Evolutionary conservation across 1,284 basidiomycete species (phyloP).

Genomic region (Phenoliferia sp.): DNA sequence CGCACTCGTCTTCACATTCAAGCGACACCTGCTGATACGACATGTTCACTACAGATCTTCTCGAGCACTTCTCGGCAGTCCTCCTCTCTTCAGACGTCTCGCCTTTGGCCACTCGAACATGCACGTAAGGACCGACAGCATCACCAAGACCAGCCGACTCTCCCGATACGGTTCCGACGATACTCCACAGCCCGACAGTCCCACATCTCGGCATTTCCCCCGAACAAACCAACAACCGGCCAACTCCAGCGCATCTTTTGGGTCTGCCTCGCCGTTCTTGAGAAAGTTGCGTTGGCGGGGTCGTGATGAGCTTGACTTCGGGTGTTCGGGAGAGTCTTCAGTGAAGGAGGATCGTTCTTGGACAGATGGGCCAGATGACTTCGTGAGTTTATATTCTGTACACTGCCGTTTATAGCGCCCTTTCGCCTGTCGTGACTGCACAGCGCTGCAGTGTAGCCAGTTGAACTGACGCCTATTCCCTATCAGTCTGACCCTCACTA

Average conservation of each 20-base stretch:
- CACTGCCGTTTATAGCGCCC: too few species aligned
- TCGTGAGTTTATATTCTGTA: constrained; percentile 9
- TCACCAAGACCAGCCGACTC: neutral
- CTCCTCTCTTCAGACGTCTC: too few species aligned
- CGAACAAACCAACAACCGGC: neutral
- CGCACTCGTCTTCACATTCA: too few species aligned
- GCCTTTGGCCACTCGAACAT: too few species aligned
- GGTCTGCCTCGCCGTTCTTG: neutral
- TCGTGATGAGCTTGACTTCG: constrained; percentile 23
- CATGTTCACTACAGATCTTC: too few species aligned
- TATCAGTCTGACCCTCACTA: constrained; percentile 18
- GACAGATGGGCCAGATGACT: constrained; percentile 3
- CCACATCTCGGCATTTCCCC: neutral
- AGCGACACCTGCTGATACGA: too few species aligned
- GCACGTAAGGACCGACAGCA: too few species aligned
- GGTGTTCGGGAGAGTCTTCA: constrained; percentile 23
- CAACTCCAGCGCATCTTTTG: neutral
- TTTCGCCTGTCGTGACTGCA: neutral
- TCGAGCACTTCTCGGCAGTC: too few species aligned
- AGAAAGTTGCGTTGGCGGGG: neutral
- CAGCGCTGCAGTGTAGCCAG: neutral
- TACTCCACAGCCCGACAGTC: neutral
- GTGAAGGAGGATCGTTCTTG: constrained; percentile 4
- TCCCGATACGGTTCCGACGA: too few species aligned
- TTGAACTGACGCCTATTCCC: neutral